Evolutionary conservation across 78 protist genomes (phyloP).

Genomic region (Acrasis kona): DNA sequence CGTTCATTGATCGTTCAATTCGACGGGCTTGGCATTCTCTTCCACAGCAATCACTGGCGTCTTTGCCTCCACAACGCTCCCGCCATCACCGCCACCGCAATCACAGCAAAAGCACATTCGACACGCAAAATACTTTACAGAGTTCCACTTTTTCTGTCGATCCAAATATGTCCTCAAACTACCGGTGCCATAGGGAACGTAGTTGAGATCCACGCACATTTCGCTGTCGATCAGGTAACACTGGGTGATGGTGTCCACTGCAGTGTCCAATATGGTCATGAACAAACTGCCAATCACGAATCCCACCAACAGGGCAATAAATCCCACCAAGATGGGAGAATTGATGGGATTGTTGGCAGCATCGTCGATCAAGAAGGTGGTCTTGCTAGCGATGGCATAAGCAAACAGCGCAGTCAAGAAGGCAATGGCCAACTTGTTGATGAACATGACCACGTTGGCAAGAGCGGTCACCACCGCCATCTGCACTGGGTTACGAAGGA

Average conservation of each 20-base stretch:
- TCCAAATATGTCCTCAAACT: too few relatives aligned
- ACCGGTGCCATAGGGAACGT: too few relatives aligned
- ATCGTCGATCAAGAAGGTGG: neutral
- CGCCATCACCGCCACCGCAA: too few relatives aligned
- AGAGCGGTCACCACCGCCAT: conserved; percentile 6
- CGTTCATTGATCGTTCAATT: too few relatives aligned
- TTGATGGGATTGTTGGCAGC: neutral
- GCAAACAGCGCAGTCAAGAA: neutral
- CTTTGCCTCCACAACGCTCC: too few relatives aligned
- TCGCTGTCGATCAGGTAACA: neutral
- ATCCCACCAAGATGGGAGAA: neutral
- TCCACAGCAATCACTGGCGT: too few relatives aligned
- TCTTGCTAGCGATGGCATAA: neutral
- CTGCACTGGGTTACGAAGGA: conserved; percentile 3
- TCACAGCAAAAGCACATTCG: too few relatives aligned
- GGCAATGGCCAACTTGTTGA: conserved; percentile 30
- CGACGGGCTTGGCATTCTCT: too few relatives aligned
- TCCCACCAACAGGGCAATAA: neutral
- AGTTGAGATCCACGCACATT: too few relatives aligned
- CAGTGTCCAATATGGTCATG: neutral
- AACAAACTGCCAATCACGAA: neutral
- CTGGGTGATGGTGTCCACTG: neutral
- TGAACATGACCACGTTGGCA: conserved; percentile 14
- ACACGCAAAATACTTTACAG: too few relatives aligned
- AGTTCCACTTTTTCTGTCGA: too few relatives aligned